Conservation (phyloP, 208 protist genomes). For the Leishmania tarentolae region DNA sequence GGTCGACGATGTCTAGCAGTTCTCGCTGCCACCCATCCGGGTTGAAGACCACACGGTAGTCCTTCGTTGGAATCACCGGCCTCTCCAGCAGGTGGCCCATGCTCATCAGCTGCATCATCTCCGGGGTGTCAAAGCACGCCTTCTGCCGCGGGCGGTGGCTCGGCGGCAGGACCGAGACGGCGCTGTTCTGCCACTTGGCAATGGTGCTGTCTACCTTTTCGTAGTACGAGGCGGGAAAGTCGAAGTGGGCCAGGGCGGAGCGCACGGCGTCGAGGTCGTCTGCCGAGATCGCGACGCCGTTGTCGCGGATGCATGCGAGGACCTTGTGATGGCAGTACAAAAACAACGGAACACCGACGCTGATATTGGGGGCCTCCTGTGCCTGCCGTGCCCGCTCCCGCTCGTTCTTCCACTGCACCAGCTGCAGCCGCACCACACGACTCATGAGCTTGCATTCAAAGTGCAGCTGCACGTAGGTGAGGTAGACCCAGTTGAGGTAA, state of each 20-base stretch:
- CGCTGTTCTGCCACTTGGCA: slow-evolving; percentile 59
- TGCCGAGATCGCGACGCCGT: slow-evolving; percentile 52
- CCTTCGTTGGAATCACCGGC: slow-evolving; percentile 62
- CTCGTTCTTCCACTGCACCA: slow-evolving; percentile 80
- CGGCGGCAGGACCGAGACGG: slow-evolving; percentile 40
- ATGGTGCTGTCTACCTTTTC: slow-evolving; percentile 74
- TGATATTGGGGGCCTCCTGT: slow-evolving; percentile 56
- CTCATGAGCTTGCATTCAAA: slow-evolving; percentile 76
- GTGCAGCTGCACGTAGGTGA: slow-evolving; percentile 78
- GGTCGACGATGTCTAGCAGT: slow-evolving; percentile 95
- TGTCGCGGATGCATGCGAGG: slow-evolving; percentile 68
- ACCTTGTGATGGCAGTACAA: slow-evolving; percentile 81
- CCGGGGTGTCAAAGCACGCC: slow-evolving; percentile 59
- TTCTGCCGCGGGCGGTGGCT: slow-evolving; percentile 50
- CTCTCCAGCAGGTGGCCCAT: slow-evolving; percentile 92
- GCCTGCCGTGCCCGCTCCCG: slow-evolving; percentile 70
- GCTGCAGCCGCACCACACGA: slow-evolving; percentile 67
- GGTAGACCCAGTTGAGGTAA: slow-evolving; percentile 78
- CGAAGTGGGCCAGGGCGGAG: slow-evolving; percentile 75
- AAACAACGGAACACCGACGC: slow-evolving; percentile 75
- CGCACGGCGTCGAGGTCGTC: slow-evolving; percentile 78
- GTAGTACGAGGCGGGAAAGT: slow-evolving; percentile 78
- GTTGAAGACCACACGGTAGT: slow-evolving; percentile 93
- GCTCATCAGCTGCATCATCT: slow-evolving; percentile 85
- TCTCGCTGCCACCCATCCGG: slow-evolving; percentile 96